Evolutionary conservation across 2,329 filamentous ascomycete species (phyloP), one percentile per base, ranked within the genome.

Genomic region (Diaporthe velutina): DNA sequence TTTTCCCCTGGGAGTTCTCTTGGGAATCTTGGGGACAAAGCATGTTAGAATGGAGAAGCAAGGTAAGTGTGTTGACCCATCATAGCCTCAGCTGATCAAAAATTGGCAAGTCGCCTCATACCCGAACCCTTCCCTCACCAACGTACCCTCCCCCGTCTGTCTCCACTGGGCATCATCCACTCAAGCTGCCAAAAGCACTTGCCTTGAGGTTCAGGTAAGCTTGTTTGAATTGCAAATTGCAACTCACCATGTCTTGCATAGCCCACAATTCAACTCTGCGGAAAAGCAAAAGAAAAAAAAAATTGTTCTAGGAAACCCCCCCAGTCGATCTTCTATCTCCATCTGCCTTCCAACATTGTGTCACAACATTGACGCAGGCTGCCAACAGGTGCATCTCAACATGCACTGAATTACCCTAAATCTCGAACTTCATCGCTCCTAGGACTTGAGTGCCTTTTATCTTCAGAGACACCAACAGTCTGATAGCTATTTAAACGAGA

Each of bases 111-210:
- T 15, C 10, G 48, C 30, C 3, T 7, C 12, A 35, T 45, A 45
- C 60, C 71, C 60, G 40, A 66, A 66, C 70, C 70, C 70, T 73
- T 25, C 15, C 12, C 7, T n/a, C 17, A 3, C 22, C 30, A 22
- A 48, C 13, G 71, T 22, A n/a, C 35, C 33, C 55, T 6, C 17
- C 13, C 22, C 3, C 13, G 19, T 19, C 42, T 48, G 19, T 22
- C 17, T 45, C 42, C 15, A 17, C 42, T n/a, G n/a, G n/a, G n/a
- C n/a, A n/a, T n/a, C 42, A 22, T 48, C 22, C 42, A 48, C 17
- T 48, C 42, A 22, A 48, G 42, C 42, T 48, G 42, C 42, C 42
- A 48, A 17, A 22, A 48, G 2, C 42, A 48, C 42, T 48, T 48
- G 17, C 42, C 50, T 12, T 1, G 4, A 54, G 50, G n/a, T 54